These are phyloP conservation scores for Melanogaster broomeanus DNA, from an alignment of 768 basidiomycete species.

Conservation along the genomic window DNA sequence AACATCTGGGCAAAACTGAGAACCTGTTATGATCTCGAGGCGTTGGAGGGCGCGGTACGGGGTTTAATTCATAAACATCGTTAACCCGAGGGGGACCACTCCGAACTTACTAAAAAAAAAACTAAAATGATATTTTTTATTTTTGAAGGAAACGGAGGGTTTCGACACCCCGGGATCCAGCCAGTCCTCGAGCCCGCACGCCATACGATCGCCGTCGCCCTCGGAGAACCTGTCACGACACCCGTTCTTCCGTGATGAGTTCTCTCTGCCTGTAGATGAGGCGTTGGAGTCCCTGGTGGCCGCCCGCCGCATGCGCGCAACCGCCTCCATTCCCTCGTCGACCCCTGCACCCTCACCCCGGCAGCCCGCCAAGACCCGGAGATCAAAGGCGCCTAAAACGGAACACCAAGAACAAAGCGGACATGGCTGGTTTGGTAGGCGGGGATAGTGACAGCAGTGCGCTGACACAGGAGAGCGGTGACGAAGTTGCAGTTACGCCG, in stretches of 20 bases:
- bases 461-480: conserved; percentile 79
- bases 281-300: conserved; percentile 60
- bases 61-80: conserved; percentile 1
- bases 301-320: conserved; percentile 61
- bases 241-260: conserved; percentile 77
- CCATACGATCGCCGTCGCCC: conserved; percentile 66
- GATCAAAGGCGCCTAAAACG: conserved; percentile 51
- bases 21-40: conserved; percentile 72
- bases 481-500: conserved; percentile 64
- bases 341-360: conserved; percentile 60
- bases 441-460: conserved; percentile 87
- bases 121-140: not conserved
- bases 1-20: conserved; percentile 77
- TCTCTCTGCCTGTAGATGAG: conserved; percentile 57
- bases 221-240: conserved; percentile 67
- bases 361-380: conserved; percentile 37
- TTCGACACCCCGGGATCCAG: conserved; percentile 46
- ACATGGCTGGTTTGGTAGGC: conserved; percentile 72
- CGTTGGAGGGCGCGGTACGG: conserved; percentile 62
- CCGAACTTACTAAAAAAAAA: too few species aligned
- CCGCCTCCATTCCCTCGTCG: conserved; percentile 52
- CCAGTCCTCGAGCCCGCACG: conserved; percentile 43
- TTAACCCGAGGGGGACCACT: conserved; percentile 1
- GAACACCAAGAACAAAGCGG: conserved; percentile 44
- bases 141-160: conserved; percentile 43